Evolutionary conservation across 176 grass and related monocot genomes (phyloP).

Genomic region (Aegilops umbellulata): DNA sequence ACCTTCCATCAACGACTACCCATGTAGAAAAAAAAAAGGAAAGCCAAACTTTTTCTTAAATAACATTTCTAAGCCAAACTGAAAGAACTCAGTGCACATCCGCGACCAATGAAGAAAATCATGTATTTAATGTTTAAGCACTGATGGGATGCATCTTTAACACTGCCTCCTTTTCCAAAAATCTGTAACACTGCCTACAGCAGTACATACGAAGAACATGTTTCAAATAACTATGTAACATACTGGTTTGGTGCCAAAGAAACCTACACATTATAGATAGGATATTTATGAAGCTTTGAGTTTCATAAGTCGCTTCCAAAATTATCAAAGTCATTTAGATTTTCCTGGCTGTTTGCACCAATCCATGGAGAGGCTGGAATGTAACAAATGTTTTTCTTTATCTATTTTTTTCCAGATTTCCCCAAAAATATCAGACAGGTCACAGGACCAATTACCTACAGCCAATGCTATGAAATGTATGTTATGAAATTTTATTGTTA

Average conservation of each 20-base stretch:
- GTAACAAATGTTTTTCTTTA: neutral
- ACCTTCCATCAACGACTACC: neutral
- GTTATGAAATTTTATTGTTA: neutral
- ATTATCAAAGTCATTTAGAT: neutral
- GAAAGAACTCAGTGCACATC: neutral
- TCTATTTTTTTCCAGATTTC: neutral
- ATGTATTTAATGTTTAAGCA: neutral
- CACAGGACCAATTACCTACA: neutral
- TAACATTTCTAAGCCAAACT: neutral
- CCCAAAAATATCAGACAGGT: neutral
- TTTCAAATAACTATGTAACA: neutral
- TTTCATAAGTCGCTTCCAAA: neutral
- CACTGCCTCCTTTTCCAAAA: neutral
- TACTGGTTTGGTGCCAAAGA: neutral
- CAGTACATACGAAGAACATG: neutral
- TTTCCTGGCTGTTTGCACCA: neutral
- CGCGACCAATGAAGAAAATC: neutral
- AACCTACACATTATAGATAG: neutral
- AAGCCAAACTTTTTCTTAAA: neutral
- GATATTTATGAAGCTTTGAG: neutral
- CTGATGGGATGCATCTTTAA: neutral
- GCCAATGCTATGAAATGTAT: neutral
- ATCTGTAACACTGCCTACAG: neutral
- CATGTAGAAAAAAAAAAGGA: neutral
- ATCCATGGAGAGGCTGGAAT: neutral